Base-by-base conservation (phyloP, 2,329 filamentous ascomycete species). In the Purpureocillium lavendulum region DNA sequence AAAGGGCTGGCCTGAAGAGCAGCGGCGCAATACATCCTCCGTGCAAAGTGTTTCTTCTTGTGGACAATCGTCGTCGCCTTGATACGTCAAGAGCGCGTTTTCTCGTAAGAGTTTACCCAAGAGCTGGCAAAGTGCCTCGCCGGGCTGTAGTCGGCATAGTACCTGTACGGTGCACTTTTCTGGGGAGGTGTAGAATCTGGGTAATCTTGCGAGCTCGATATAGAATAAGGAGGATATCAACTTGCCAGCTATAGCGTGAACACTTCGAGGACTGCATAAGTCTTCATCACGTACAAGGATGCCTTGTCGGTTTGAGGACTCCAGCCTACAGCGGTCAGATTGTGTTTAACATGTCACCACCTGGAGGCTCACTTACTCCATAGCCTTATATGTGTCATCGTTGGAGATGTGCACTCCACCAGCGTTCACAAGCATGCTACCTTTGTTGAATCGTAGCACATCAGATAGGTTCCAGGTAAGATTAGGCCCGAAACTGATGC, bases 191-290 rank as follows among this genome's bases (percentile, higher is more conserved):
- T 43, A 43, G 28, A 43, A 43, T 1, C 17, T 9, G n/a, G 35
- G 38, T 13, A 33, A 5, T 14, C 15, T 21, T 10, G 24, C 24
- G 13, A 43, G 38, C 31, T 43, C 26, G 12, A 43, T 38, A 29
- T 38, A 43, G 18, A 43, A 43, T 8, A 43, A 18, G 14, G 16
- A 34, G 18, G 21, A 24, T 14, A 41, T 24, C 6, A 41, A 15
- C 18, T 37, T 34, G n/a, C 24, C 21, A 13, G 35, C 28, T 7
- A 34, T 30, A 7, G 21, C 21, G 5, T 26, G 21, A 10, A 26
- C 10, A 26, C 21, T 26, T 26, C 10, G 21, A 26, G 21, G 21
- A 26, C 10, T 26, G 21, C 21, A 26, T 26, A 26, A 26, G 21
- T 26, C 10, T 26, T 26, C 21, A 26, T 5, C 21, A 26, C 21